A percentile compares a stretch with the other conserved stretches of the same genome.
Conservation (phyloP, 2,329 filamentous ascomycete species). For the Fonsecaea erecta region DNA sequence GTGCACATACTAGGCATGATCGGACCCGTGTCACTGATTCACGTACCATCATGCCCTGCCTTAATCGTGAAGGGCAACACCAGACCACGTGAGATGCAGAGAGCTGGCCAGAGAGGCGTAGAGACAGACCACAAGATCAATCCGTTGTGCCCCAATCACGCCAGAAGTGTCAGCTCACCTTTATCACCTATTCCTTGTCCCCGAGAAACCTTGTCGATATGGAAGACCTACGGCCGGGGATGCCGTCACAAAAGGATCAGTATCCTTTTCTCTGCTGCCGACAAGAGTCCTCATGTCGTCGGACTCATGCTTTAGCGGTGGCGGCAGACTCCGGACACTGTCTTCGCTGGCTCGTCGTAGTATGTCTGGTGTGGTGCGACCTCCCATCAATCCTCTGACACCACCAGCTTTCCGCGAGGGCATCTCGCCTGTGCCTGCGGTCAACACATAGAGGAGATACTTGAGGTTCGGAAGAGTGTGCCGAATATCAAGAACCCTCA, state of each 20-base stretch:
- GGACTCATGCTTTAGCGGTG: conserved; percentile 5
- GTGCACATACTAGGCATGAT: not conserved
- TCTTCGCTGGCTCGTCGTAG: conserved; percentile 49
- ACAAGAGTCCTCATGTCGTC: conserved; percentile 8
- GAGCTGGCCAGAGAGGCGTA: not conserved
- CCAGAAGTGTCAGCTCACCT: not conserved
- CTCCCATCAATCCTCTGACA: conserved; percentile 52
- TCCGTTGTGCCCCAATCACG: not conserved
- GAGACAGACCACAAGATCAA: not conserved
- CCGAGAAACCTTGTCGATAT: conserved; percentile 18
- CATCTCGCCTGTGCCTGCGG: conserved; percentile 71
- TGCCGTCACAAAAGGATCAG: conserved; percentile 21
- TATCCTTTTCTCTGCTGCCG: conserved; percentile 23
- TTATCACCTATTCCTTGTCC: not conserved
- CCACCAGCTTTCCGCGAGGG: conserved; percentile 61
- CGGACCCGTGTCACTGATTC: not conserved
- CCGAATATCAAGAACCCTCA: conserved; percentile 84
- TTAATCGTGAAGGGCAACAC: not conserved
- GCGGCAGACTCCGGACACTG: conserved; percentile 39
- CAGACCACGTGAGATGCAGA: not conserved
- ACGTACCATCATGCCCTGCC: not conserved
- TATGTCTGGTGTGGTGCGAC: conserved; percentile 44
- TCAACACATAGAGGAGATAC: conserved; percentile 87
- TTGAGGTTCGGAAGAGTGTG: conserved; percentile 93
- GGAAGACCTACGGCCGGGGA: conserved; percentile 15